Evolutionary conservation across 1,284 basidiomycete genomes (phyloP).

Genomic region (Malassezia restricta): DNA sequence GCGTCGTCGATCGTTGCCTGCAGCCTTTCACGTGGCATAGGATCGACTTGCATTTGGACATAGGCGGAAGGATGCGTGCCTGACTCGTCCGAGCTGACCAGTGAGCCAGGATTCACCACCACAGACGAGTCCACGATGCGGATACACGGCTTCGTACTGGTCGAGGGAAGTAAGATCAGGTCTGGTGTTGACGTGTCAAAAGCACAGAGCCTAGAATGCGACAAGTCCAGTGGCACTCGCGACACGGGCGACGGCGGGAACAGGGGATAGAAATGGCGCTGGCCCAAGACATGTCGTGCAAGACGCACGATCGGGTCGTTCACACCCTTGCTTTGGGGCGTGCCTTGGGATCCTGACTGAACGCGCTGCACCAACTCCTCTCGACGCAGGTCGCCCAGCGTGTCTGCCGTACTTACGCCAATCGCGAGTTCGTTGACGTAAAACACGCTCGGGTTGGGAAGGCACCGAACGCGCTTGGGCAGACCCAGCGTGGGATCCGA

Average conservation of each 20-base stretch:
- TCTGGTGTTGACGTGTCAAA: conserved; percentile 54
- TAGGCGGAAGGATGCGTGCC: neutral
- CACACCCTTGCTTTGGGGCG: conserved; percentile 49
- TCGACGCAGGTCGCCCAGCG: conserved; percentile 72
- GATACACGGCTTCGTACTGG: conserved; percentile 20
- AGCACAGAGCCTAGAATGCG: conserved; percentile 27
- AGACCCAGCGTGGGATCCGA: conserved; percentile 33
- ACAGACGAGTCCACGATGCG: conserved; percentile 58
- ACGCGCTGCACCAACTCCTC: conserved; percentile 68
- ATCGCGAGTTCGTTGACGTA: conserved; percentile 72
- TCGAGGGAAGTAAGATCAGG: conserved; percentile 67
- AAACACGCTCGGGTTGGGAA: conserved; percentile 80
- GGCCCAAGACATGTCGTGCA: conserved; percentile 68
- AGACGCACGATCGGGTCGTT: conserved; percentile 66
- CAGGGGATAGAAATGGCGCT: conserved; percentile 78
- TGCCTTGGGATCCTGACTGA: conserved; percentile 29
- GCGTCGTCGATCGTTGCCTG: neutral
- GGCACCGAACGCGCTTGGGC: conserved; percentile 56
- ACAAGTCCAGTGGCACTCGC: conserved; percentile 25
- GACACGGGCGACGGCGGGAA: conserved; percentile 71
- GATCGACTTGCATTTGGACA: conserved; percentile 15
- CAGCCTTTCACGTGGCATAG: conserved; percentile 1
- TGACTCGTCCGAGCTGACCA: neutral
- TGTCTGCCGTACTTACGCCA: conserved; percentile 67
- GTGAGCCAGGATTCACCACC: conserved; percentile 56